Evolutionary conservation across 106 monocot genomes (phyloP).

Genomic region (Agapanthus africanus): DNA sequence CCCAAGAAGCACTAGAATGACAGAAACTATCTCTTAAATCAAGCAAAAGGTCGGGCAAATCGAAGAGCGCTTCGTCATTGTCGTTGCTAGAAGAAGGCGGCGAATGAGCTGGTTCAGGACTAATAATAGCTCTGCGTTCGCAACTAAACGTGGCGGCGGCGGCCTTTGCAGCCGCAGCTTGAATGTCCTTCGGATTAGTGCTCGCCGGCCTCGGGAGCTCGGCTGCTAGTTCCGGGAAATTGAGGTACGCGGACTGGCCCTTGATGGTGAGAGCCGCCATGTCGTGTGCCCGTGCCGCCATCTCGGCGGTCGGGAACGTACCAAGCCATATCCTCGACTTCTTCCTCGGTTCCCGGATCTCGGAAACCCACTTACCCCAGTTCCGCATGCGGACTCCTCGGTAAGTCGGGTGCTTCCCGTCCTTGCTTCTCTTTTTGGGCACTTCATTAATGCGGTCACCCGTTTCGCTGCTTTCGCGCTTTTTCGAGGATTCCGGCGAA

Average conservation of each 20-base stretch:
- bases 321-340: slow-evolving; percentile 10
- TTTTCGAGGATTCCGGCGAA: neutral
- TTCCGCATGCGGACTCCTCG: slow-evolving; percentile 4
- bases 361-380: slow-evolving; percentile 8
- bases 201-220: neutral
- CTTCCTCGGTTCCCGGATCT: slow-evolving; percentile 9
- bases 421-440: neutral
- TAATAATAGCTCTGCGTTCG: neutral
- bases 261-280: slow-evolving; percentile 4
- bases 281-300: slow-evolving; percentile 14
- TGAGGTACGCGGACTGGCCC: neutral
- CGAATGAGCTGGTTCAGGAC: neutral
- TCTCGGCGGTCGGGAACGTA: slow-evolving; percentile 5
- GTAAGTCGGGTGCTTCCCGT: slow-evolving; percentile 8
- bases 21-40: slow-evolving; percentile 29
- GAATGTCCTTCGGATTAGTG: neutral
- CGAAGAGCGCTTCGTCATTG: slow-evolving; percentile 45
- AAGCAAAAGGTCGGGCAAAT: slow-evolving; percentile 73
- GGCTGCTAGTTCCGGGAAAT: slow-evolving; percentile 1
- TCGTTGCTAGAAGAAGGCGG: neutral
- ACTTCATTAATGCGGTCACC: no score
- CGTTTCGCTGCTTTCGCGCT: neutral
- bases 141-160: neutral
- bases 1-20: slow-evolving; percentile 16
- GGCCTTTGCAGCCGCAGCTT: neutral